These are phyloP conservation scores for Catenaria anguillulae DNA, from an alignment of 371 early-diverging fungal genomes.

Conservation along the genomic window DNA sequence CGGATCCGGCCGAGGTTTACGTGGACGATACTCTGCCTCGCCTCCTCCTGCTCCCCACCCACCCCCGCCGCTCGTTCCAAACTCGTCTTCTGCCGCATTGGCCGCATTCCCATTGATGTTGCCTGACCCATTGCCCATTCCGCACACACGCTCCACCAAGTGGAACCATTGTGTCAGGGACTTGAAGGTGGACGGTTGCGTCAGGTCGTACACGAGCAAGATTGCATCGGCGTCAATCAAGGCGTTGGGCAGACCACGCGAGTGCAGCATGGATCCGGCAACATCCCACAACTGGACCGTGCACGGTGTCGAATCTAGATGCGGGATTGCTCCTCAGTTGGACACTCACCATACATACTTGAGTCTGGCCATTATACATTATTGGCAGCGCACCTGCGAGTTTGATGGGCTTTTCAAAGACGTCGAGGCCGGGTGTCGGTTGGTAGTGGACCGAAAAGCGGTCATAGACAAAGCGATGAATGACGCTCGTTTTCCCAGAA, in stretches of 20 bases:
- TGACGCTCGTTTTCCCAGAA: background rate
- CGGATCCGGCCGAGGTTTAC: no score
- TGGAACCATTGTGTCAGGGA: background rate
- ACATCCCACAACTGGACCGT: background rate
- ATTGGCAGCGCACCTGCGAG: no score
- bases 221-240: background rate
- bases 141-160: background rate
- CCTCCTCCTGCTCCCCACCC: no score
- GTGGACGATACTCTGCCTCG: no score
- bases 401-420: background rate
- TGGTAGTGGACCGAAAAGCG: constrained; percentile 2
- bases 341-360: no score
- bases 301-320: no score
- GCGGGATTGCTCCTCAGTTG: no score
- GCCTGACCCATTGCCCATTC: no score
- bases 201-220: background rate
- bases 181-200: background rate
- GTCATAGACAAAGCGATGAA: background rate
- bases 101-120: no score
- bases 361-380: no score
- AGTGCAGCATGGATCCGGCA: background rate
- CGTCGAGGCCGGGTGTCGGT: constrained; percentile 1
- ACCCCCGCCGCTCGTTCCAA: no score
- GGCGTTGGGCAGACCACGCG: background rate
- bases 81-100: no score